A percentile compares a stretch with the other conserved stretches of the same genome.
Conservation (phyloP, 1,284 basidiomycete genomes). For the Heliocybe sulcata region DNA sequence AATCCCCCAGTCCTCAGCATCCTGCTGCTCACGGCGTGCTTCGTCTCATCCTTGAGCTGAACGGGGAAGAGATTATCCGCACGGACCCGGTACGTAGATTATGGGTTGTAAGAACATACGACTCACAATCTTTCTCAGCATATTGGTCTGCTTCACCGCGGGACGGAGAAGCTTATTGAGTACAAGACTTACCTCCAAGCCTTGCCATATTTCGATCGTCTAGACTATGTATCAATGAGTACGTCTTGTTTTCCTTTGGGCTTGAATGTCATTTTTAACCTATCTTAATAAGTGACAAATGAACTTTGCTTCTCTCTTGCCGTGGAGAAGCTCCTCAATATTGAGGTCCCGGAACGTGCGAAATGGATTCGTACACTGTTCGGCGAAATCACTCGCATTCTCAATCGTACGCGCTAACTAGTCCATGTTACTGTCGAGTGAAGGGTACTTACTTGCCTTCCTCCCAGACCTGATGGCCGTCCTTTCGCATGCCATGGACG, state of each 20-base stretch:
- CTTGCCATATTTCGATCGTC: constrained; percentile 97
- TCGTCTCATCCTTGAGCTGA: constrained; percentile 95
- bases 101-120: neutral
- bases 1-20: constrained; percentile 75
- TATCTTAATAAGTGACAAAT: constrained; percentile 77
- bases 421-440: constrained; percentile 10
- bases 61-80: constrained; percentile 92
- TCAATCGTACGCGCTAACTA: constrained; percentile 64
- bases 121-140: constrained; percentile 46
- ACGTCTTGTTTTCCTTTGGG: constrained; percentile 20
- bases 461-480: constrained; percentile 89
- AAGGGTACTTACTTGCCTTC: constrained; percentile 3
- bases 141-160: constrained; percentile 93
- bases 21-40: constrained; percentile 98
- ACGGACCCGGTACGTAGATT: constrained; percentile 70
- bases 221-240: constrained; percentile 99
- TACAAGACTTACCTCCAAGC: constrained; percentile 99
- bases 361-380: constrained; percentile 99
- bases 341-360: constrained; percentile 96
- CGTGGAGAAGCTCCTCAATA: constrained; percentile 97
- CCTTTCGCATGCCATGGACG: constrained; percentile 93
- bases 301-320: constrained; percentile 96
- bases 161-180: constrained; percentile 98
- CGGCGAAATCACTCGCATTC: constrained; percentile 93
- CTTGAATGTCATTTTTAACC: constrained; percentile 1